Evolutionary conservation across 2,329 filamentous ascomycete species (phyloP), one percentile per base, ranked within the genome.

Genomic region (Diaporthe sp.): DNA sequence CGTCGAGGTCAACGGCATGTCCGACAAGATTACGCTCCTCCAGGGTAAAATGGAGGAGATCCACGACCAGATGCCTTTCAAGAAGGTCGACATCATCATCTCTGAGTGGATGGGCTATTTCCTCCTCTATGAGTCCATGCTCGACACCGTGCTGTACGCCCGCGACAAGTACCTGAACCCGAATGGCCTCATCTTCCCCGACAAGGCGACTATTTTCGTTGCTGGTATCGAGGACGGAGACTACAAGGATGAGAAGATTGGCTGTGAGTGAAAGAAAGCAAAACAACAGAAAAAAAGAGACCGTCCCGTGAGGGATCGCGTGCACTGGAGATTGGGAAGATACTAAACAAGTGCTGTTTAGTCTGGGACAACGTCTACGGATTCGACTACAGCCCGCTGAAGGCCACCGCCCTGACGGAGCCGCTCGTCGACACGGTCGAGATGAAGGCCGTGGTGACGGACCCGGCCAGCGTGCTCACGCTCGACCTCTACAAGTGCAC

Each of bases 21-120:
- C 93, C 72, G 94, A 96, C 88, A 98, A 98, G 91, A 98, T 99
- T 85, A 98, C 97, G 72, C 92, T 99, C 76, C 91, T 99, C 78
- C 97, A 98, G 88, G 97, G 97, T 85, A 99, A 99, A 91, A 99
- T 99, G 97, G 97, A 99, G 88, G 97, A 99, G 88, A 95, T 99
- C 61, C 89, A 94, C 82, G 65, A 68, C 47, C 65, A 68, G 47
- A 89, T 99, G 78, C 97, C 97, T 28, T 98, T 94, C 86, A 94
- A 95, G 82, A 94, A 98, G 87, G 97, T 99, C 79, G 97, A 99
- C 83, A 99, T 99, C 84, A 99, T 99, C 87, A 98, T 99, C 85
- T 98, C 96, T 2, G 97, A 99, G 89, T 99, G 97, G 97, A 99
- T 99, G 97, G 97, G 97, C 47, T 99, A 99, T 88, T 98, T 98